Evolutionary conservation across 352 stramenopile species (phyloP).

Genomic region (Phytophthora pluvialis): DNA sequence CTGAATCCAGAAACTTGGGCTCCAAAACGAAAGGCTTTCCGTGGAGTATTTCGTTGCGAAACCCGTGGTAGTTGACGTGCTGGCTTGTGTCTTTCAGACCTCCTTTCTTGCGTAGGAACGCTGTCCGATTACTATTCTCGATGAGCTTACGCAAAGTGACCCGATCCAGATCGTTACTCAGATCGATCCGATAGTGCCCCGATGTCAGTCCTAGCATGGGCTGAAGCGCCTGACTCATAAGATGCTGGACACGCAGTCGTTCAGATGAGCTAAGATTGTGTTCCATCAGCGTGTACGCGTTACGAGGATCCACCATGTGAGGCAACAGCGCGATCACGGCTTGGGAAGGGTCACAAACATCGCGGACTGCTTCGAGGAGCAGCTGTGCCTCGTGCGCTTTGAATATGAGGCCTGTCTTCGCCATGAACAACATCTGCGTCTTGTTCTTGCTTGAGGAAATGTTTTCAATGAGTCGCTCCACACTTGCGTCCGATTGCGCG

Average conservation of each 20-base stretch:
- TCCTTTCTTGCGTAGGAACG: conserved; percentile 71
- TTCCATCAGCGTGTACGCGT: conserved; percentile 69
- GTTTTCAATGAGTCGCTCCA: conserved; percentile 81
- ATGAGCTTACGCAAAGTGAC: conserved; percentile 75
- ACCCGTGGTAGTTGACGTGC: conserved; percentile 77
- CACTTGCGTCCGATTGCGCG: conserved; percentile 66
- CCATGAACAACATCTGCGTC: conserved; percentile 80
- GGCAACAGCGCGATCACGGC: conserved; percentile 69
- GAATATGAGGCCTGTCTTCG: conserved; percentile 77
- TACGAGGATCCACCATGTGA: conserved; percentile 76
- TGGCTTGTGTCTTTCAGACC: conserved; percentile 77
- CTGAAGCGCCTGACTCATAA: conserved; percentile 65
- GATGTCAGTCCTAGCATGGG: conserved; percentile 67
- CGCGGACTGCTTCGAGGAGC: conserved; percentile 66
- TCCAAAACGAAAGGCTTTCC: conserved; percentile 62
- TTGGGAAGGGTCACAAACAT: conserved; percentile 69
- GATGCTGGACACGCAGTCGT: conserved; percentile 66
- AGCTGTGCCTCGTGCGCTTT: conserved; percentile 70
- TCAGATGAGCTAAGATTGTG: conserved; percentile 59
- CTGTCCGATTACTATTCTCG: conserved; percentile 80
- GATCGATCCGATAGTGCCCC: conserved; percentile 74
- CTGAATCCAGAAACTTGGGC: conserved; percentile 63
- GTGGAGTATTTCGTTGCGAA: conserved; percentile 80
- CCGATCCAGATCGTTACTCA: conserved; percentile 70
- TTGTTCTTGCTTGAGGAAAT: conserved; percentile 82